Conservation (phyloP, 805 yeast genomes). For the Candida morakotiae region DNA sequence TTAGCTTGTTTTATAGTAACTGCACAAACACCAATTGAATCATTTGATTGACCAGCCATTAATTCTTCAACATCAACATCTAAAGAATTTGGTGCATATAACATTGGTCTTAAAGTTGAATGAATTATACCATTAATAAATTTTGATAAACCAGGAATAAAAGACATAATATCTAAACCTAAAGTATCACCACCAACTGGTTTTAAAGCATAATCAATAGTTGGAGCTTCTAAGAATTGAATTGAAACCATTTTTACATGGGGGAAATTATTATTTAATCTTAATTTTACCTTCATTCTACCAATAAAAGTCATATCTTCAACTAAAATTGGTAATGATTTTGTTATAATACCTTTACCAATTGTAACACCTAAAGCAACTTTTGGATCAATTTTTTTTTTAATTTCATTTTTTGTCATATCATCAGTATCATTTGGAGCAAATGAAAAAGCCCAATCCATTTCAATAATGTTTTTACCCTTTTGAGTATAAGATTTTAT, state of each 20-base stretch:
- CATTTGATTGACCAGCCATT: constrained; percentile 58
- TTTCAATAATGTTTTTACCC: constrained; percentile 65
- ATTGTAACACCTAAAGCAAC: constrained; percentile 76
- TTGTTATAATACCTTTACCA: constrained; percentile 78
- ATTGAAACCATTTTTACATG: constrained; percentile 70
- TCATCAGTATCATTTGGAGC: constrained; percentile 80
- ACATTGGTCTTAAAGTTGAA: constrained; percentile 67
- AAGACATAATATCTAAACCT: constrained; percentile 80
- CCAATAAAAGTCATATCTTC: constrained; percentile 80
- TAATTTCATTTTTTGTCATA: constrained; percentile 74
- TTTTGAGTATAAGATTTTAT: constrained; percentile 70
- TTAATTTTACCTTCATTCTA: constrained; percentile 57
- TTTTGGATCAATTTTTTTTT: constrained; percentile 70
- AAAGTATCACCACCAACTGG: constrained; percentile 90
- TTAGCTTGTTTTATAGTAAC: constrained; percentile 56
- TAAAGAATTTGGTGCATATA: constrained; percentile 77
- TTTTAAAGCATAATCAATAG: constrained; percentile 73
- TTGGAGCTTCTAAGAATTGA: constrained; percentile 73
- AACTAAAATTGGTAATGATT: constrained; percentile 70
- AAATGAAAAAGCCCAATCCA: constrained; percentile 82
- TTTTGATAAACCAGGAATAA: constrained; percentile 73
- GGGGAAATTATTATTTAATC: constrained; percentile 66
- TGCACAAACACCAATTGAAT: constrained; percentile 67
- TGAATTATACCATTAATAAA: constrained; percentile 70
- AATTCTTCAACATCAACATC: constrained; percentile 73